Conservation (phyloP, 305 asterid genomes). For the Fraxinus ornus region DNA sequence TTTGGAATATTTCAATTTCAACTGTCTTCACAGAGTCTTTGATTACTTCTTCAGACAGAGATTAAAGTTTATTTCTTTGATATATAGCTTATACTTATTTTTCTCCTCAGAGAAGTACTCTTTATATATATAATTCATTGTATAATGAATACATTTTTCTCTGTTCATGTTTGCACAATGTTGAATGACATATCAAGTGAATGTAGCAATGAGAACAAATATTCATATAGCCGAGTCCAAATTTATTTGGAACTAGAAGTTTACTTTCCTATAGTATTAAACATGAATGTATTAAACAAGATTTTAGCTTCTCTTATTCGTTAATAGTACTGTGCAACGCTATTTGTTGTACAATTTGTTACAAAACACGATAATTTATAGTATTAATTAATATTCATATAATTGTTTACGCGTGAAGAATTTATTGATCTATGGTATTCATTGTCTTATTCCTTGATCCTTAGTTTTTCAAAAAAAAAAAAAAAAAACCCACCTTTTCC, state of each 20-base stretch:
- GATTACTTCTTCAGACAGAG: not conserved
- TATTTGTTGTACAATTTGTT: not conserved
- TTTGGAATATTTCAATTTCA: constrained; percentile 47
- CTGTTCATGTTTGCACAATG: not conserved
- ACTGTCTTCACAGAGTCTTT: not conserved
- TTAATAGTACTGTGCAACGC: not conserved
- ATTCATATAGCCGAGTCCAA: not conserved
- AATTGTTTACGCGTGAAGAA: not conserved
- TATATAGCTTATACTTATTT: not conserved
- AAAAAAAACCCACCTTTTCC: not conserved
- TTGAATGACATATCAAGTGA: not conserved
- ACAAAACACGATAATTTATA: not conserved
- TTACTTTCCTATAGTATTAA: not conserved
- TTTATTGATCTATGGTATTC: not conserved
- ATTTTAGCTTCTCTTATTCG: not conserved
- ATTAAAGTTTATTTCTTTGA: not conserved
- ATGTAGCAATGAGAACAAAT: not conserved
- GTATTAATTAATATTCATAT: not conserved
- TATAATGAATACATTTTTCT: not conserved
- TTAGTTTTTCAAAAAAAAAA: not conserved
- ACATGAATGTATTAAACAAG: not conserved
- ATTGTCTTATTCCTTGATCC: not conserved
- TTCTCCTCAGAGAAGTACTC: not conserved
- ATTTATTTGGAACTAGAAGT: not conserved
- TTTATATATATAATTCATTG: not conserved